Conservation (phyloP, 345 rosid species). For the Gossypium stocksii region DNA sequence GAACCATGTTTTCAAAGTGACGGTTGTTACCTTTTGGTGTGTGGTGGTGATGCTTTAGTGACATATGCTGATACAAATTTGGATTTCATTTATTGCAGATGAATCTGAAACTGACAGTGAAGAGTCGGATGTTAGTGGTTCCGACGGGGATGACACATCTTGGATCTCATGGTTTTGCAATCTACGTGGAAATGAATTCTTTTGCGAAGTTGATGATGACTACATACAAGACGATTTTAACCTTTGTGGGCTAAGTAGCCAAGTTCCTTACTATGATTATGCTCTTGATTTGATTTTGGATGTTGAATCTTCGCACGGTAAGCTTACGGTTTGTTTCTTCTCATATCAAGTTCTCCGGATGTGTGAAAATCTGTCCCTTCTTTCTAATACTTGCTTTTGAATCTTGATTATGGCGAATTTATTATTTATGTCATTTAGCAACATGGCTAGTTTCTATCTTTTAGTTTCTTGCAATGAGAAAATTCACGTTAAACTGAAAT, state of each 20-base stretch:
- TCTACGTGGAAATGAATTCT: conserved; percentile 92
- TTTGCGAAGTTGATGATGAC: conserved; percentile 99
- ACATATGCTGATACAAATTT: background rate
- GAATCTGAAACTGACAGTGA: conserved; percentile 95
- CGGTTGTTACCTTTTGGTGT: background rate
- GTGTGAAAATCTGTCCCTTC: background rate
- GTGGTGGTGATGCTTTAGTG: background rate
- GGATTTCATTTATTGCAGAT: conserved; percentile 33
- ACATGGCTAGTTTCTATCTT: background rate
- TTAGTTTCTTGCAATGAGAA: conserved; percentile 20
- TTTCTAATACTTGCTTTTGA: background rate
- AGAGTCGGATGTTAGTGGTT: conserved; percentile 94
- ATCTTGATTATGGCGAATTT: background rate
- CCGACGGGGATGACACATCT: conserved; percentile 96
- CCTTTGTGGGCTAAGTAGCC: conserved; percentile 90
- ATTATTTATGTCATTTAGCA: background rate
- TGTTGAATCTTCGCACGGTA: conserved; percentile 93
- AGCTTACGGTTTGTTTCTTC: conserved; percentile 43
- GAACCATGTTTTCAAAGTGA: background rate
- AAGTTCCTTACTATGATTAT: conserved; percentile 96
- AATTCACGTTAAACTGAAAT: conserved; percentile 31
- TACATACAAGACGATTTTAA: conserved; percentile 97
- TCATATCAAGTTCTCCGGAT: conserved; percentile 46
- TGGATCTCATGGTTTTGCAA: conserved; percentile 99
- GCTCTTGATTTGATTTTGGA: conserved; percentile 97